Evolutionary conservation across 129 eudicot genomes (phyloP).

Genomic region (Chrysanthemum seticuspe): DNA sequence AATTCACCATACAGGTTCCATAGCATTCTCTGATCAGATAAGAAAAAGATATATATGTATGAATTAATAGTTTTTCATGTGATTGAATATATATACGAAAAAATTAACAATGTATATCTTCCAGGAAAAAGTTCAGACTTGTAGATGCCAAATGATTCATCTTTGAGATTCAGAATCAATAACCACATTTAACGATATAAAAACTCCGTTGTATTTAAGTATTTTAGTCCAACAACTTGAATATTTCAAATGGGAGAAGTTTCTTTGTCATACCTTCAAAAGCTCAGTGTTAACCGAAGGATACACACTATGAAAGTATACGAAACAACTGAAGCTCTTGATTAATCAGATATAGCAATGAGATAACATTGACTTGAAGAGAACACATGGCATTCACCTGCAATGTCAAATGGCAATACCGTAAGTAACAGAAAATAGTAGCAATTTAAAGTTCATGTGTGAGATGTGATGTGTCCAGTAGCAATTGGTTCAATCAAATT

Average conservation of each 20-base stretch:
- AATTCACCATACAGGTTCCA: conserved; percentile 35
- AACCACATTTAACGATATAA: background rate
- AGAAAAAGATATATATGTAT: background rate
- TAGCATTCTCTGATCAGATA: conserved; percentile 24
- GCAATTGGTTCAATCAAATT: conserved; percentile 17
- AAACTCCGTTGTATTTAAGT: too few relatives aligned
- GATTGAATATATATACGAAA: background rate
- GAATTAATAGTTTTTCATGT: conserved; percentile 5
- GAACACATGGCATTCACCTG: conserved; percentile 41
- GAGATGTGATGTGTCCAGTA: background rate
- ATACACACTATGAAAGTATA: conserved; percentile 31
- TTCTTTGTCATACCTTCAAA: conserved; percentile 38
- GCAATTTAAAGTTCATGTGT: background rate
- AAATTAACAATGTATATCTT: background rate
- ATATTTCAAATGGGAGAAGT: conserved; percentile 3
- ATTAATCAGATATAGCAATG: conserved; percentile 34
- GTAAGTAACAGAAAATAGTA: background rate
- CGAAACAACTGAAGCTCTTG: conserved; percentile 46
- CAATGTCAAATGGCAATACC: conserved; percentile 7
- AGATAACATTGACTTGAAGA: conserved; percentile 25
- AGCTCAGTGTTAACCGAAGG: conserved; percentile 28
- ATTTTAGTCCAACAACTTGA: conserved; percentile 17
- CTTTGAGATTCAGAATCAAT: background rate
- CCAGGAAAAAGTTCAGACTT: background rate
- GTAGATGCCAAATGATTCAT: background rate